A percentile compares a stretch with the other conserved stretches of the same genome.
These are phyloP conservation scores for Aspergillus novoparasiticus DNA, from an alignment of 2,329 filamentous ascomycete genomes.

Conservation along the genomic window DNA sequence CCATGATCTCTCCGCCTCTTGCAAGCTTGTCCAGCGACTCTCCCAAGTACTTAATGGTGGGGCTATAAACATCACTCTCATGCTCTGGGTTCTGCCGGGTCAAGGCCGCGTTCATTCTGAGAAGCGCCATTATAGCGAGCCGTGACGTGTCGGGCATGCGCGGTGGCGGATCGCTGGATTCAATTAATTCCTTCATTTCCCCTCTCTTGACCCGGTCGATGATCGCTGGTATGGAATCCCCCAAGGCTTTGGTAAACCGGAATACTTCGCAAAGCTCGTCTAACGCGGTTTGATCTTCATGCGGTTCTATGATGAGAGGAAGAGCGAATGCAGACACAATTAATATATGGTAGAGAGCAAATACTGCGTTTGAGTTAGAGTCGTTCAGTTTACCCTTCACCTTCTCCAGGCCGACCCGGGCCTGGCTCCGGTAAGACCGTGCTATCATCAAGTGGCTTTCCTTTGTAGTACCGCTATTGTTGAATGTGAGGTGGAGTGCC, in stretches of 20 bases:
- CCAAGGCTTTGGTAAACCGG: constrained; percentile 33
- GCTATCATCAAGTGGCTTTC: constrained; percentile 31
- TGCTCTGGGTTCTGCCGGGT: constrained; percentile 25
- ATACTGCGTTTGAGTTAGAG: constrained; percentile 38
- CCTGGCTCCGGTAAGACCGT: constrained; percentile 30
- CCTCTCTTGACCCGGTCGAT: constrained; percentile 27
- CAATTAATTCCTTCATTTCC: constrained; percentile 31
- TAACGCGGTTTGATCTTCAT: constrained; percentile 19
- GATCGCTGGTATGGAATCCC: constrained; percentile 27
- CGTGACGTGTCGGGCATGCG: constrained; percentile 40
- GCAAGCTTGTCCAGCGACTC: constrained; percentile 32
- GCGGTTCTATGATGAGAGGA: constrained; percentile 19
- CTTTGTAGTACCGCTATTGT: constrained; percentile 16
- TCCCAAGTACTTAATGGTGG: constrained; percentile 31
- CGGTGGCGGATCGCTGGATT: constrained; percentile 23
- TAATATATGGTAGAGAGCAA: constrained; percentile 38
- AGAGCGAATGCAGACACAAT: constrained; percentile 39
- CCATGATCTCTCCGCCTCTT: constrained; percentile 31
- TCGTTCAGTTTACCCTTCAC: constrained; percentile 22
- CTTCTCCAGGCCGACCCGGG: constrained; percentile 28
- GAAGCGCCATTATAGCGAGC: constrained; percentile 31
- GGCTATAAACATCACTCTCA: constrained; percentile 29
- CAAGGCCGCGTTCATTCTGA: constrained; percentile 28
- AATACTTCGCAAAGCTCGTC: constrained; percentile 37
- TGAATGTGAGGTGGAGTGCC: constrained; percentile 34